A percentile compares a stretch with the other conserved stretches of the same genome.
These are phyloP conservation scores for Shiraia bambusicola DNA, from an alignment of 2,329 filamentous ascomycete genomes.

Conservation along the genomic window DNA sequence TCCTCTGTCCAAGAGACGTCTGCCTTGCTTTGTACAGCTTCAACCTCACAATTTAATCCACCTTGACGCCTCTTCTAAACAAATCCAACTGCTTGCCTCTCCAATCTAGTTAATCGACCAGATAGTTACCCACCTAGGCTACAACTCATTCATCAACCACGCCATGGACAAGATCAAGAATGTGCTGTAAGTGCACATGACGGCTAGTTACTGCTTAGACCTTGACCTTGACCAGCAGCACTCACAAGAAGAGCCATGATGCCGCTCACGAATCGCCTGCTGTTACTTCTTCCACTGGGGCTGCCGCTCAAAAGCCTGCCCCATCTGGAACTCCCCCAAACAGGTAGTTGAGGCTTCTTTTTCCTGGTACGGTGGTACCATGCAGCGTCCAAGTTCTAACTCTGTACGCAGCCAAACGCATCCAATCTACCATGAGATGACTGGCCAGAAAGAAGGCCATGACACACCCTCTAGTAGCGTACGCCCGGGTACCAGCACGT, in stretches of 20 bases:
- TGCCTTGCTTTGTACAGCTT: slow-evolving; percentile 25
- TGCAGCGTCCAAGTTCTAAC: slow-evolving; percentile 9
- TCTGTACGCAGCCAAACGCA: slow-evolving; percentile 9
- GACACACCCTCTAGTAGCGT: slow-evolving; percentile 7
- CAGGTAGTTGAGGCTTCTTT: too few species aligned
- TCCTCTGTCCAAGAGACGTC: slow-evolving; percentile 12
- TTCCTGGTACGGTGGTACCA: too few species aligned
- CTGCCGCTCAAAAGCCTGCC: not conserved
- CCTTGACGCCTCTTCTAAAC: too few species aligned
- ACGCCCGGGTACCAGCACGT: slow-evolving; percentile 20
- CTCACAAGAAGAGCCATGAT: slow-evolving; percentile 39
- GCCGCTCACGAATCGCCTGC: slow-evolving; percentile 18
- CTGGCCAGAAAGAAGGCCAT: slow-evolving; percentile 10
- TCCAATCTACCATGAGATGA: slow-evolving; percentile 37
- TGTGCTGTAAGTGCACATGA: slow-evolving; percentile 41
- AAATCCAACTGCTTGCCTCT: too few species aligned
- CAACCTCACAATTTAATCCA: slow-evolving; percentile 3
- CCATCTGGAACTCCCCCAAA: too few species aligned
- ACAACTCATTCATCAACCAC: too few species aligned
- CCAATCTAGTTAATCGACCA: slow-evolving; percentile 4
- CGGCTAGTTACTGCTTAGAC: slow-evolving; percentile 26
- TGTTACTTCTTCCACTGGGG: slow-evolving; percentile 13
- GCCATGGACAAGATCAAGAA: slow-evolving; percentile 50
- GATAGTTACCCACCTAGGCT: slow-evolving; percentile 8
- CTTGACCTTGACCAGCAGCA: too few species aligned